Evolutionary conservation across 192 early-diverging fungal genomes (phyloP).

Genomic region (Umbelopsis ramanniana): DNA sequence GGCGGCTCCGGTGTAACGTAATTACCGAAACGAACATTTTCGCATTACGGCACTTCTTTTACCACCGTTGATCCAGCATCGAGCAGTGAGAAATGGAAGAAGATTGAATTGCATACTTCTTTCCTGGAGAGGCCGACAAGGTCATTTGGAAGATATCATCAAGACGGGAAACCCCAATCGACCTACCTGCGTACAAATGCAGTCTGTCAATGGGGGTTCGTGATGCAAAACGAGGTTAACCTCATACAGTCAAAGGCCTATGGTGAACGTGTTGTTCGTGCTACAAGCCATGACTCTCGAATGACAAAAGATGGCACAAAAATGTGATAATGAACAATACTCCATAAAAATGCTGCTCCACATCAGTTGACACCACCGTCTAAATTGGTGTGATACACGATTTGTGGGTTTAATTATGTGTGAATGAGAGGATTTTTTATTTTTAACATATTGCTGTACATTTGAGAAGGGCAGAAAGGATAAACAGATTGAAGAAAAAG

Average conservation of each 20-base stretch:
- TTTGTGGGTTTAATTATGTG: no score
- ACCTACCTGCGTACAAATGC: background rate
- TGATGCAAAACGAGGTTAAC: background rate
- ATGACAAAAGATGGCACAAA: background rate
- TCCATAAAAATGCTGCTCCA: background rate
- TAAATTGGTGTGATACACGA: no score
- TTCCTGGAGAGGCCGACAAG: no score
- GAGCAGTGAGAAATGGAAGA: no score
- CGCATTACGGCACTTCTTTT: no score
- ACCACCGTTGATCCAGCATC: no score
- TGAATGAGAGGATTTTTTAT: background rate
- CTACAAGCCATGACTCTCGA: background rate
- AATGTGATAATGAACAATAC: background rate
- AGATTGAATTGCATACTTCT: no score
- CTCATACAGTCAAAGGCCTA: conserved; percentile 13
- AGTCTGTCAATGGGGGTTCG: background rate
- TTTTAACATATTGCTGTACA: conserved; percentile 23
- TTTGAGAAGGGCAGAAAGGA: background rate
- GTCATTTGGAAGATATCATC: no score
- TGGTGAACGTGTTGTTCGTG: background rate
- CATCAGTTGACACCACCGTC: background rate
- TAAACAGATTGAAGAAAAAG: background rate
- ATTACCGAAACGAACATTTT: no score
- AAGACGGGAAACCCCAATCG: no score
- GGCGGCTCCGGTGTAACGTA: no score